Evolutionary conservation across 371 early-diverging fungal genomes (phyloP), one percentile per base, ranked within the genome.

Genomic region (Rhizopus delemar): DNA sequence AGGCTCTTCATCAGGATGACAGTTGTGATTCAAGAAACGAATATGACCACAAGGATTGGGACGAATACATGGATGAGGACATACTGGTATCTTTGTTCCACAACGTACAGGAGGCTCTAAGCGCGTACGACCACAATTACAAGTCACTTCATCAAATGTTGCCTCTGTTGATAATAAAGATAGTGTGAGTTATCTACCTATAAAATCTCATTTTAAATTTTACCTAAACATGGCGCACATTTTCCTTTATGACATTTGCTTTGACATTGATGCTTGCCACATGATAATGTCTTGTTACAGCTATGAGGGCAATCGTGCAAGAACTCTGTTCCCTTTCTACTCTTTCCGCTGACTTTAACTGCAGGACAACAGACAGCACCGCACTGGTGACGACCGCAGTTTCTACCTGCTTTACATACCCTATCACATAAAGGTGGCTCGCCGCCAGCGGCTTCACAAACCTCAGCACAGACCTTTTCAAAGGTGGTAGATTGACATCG

Each of bases 91-190:
- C 50, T 75, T 63, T 1, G 85, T 79, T 3, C 92, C 92, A 48
- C 93, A 93, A 4, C 87, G 73, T 35, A 92, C 83, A 9, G 93
- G 93, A 13, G 93, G 87, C 38, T 82, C 71, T 3, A 91, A 39
- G 7, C 82, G 78, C 0, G 93, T 92, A 12, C 86, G 81, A 9
- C 90, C 90, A 68, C 93, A 93, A 15, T 77, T 75, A 45, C 93
- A 93, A 11, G 85, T 75, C 11, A 91, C 69, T 52, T 89, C 88
- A 12, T 86, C 88, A 62, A 86, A 85, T 11, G 78, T 75, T 4
- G 89, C 86, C 50, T 85, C 83, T 43, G n/a, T 43, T 43, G 0
- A 43, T 71, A 58, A 33, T 16, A 11, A 41, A 46, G 13, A 6
- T 13, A 39, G 34, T 22, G 12, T 22, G 8, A n/a, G 22, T 12